Percentiles rank a stretch among this genome's conserved stretches.
phyloP scores from a whole-genome alignment of 192 early-diverging fungal genomes.

The Dissophora globulifera region DNA sequence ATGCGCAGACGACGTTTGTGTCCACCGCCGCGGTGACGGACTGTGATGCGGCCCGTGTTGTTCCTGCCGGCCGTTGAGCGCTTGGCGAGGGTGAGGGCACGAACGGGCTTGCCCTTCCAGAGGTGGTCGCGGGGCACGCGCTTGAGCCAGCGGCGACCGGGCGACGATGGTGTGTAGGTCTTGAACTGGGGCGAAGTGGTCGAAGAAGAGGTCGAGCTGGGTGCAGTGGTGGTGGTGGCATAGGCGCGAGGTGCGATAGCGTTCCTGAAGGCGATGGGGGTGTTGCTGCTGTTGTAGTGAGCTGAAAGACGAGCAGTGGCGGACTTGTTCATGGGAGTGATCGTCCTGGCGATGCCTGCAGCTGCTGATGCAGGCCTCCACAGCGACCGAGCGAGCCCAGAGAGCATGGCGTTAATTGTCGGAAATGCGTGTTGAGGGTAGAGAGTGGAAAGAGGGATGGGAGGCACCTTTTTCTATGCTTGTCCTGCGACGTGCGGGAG shows the following conservation, averaged over 20 bases:
- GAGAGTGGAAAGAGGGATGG: not conserved
- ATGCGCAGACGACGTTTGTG: conserved; percentile 87
- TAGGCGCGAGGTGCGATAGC: conserved; percentile 24
- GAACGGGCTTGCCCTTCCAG: conserved; percentile 86
- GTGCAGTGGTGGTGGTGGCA: conserved; percentile 23
- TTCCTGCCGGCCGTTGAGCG: conserved; percentile 87
- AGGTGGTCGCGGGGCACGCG: conserved; percentile 88
- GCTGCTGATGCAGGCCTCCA: conserved; percentile 25
- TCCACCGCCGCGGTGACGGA: conserved; percentile 93
- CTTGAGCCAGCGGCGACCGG: conserved; percentile 85
- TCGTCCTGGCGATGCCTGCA: conserved; percentile 20
- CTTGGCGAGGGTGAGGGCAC: conserved; percentile 84
- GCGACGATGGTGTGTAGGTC: conserved; percentile 89
- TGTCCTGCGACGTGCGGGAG: not conserved
- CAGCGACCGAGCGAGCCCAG: conserved; percentile 40
- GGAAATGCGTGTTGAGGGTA: not conserved
- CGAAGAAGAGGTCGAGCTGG: not conserved
- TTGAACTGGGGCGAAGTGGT: conserved; percentile 77
- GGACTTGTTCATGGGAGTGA: conserved; percentile 13
- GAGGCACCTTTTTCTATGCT: not conserved
- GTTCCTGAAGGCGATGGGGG: no score
- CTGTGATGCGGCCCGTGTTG: conserved; percentile 89
- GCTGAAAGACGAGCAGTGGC: conserved; percentile 4
- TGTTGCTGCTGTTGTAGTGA: not conserved
- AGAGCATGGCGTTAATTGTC: conserved; percentile 23